Base-by-base conservation (phyloP, 2,329 filamentous ascomycete genomes). In the Chaetomiaceae sp. region DNA sequence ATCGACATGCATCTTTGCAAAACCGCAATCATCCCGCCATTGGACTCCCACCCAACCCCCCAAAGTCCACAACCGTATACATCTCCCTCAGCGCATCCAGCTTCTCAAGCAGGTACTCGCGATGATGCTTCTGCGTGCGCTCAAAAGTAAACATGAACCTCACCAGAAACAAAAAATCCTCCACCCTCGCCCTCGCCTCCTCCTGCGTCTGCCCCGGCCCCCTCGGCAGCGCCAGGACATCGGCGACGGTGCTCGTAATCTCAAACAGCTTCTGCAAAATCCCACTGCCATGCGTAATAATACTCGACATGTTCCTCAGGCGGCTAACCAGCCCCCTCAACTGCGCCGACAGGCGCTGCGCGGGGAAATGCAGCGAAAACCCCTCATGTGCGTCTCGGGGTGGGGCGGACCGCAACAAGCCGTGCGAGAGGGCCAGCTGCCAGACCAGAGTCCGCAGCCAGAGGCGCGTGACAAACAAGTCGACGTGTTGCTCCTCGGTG, bases 191-290 rank as follows among this genome's bases (percentile, higher is more conserved):
- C 12, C 49, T n/a, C 1, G 40, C 49, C 34, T 51, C 49, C 40
- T 51, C 49, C 34, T 46, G 40, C 17, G 49, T 45, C 34, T 51
- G 49, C 9, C 40, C 49, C 7, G 40, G 49, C 12, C 40, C 49
- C 17, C 40, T 19, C 40, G 49, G 49, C 40, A 51, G 33, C 4
- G 49, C 49, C n/a, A 51, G 49, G 33, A 51, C 49, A 19, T 51
- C 49, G 5, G 49, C 49, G 7, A 51, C 49, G 6, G 49, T 51
- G 23, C 40, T 46, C 4, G 49, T 51, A 11, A 51, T 51, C 23
- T 51, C 49, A 15, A 51, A 51, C 17, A 51, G 33, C 40, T 51
- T 51, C 49, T 51, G 49, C 40, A 51, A 25, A 14, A 51, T 51
- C 7, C 49, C 49, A 34, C 40, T 51, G 49, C 49, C 49, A 34